Percentiles rank a stretch among this genome's conserved stretches.
phyloP scores from a whole-genome alignment of 148 eudicot species.

The Agrostemma githago region DNA sequence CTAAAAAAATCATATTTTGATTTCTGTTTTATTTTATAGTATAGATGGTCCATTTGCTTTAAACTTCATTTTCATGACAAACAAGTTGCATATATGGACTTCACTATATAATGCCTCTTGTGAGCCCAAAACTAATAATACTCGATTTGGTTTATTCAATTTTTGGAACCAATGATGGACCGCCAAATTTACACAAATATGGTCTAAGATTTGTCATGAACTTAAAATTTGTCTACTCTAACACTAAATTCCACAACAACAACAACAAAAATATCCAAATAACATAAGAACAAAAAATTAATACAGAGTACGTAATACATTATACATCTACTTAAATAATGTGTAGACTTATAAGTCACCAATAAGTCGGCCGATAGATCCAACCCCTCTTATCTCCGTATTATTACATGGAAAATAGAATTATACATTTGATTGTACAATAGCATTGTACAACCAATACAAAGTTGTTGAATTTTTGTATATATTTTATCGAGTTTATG shows the following conservation, averaged over 20 bases:
- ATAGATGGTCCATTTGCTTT: conserved; percentile 7
- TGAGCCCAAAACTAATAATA: no score
- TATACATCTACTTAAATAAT: background rate
- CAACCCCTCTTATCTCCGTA: background rate
- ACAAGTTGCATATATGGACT: background rate
- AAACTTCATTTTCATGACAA: background rate
- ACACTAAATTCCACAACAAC: background rate
- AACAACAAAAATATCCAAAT: background rate
- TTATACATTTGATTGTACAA: no score
- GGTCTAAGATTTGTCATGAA: background rate
- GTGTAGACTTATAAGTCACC: background rate
- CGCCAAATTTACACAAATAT: background rate
- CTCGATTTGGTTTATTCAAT: no score
- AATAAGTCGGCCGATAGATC: background rate
- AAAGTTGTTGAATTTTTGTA: no score
- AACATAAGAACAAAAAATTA: no score
- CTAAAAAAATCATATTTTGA: no score
- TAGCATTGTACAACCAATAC: no score
- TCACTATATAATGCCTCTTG: no score
- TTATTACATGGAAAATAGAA: no score
- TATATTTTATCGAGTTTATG: no score
- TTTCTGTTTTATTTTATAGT: no score
- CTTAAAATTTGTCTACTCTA: background rate
- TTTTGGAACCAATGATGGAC: background rate
- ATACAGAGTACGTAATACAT: no score